Conservation (phyloP, 2,329 filamentous ascomycete genomes). For the Leptographium lundbergii region DNA sequence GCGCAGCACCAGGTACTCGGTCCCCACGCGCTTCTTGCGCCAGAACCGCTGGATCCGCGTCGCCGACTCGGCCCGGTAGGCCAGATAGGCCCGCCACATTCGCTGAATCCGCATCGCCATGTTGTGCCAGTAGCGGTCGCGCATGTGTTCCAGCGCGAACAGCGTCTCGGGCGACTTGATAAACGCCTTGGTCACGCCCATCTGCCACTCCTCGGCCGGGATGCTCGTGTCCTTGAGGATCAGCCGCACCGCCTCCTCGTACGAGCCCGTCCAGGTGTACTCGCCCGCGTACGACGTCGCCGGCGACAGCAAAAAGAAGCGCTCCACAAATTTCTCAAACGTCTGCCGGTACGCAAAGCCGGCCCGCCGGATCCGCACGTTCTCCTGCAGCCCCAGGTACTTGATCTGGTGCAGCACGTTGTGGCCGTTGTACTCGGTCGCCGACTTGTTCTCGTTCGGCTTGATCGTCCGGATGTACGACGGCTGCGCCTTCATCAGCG, state of each 20-base stretch:
- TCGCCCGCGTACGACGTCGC: constrained; percentile 94
- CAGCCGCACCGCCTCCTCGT: constrained; percentile 75
- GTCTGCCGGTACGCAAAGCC: constrained; percentile 95
- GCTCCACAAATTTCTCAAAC: constrained; percentile 95
- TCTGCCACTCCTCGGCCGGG: constrained; percentile 87
- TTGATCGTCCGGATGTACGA: constrained; percentile 99
- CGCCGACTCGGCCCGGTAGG: constrained; percentile 84
- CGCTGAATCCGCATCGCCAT: constrained; percentile 97
- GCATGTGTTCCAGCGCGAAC: constrained; percentile 94
- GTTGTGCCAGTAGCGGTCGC: constrained; percentile 97
- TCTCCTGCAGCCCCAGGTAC: constrained; percentile 97
- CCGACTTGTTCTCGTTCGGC: constrained; percentile 97
- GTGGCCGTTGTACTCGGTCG: constrained; percentile 76
- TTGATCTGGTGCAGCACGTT: constrained; percentile 98
- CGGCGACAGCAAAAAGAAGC: constrained; percentile 89
- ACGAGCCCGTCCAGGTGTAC: constrained; percentile 88
- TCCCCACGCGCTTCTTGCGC: constrained; percentile 82
- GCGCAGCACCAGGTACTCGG: constrained; percentile 77
- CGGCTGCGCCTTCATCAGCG: constrained; percentile 91
- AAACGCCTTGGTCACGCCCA: constrained; percentile 93
- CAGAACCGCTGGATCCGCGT: constrained; percentile 92
- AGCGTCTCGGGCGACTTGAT: constrained; percentile 97
- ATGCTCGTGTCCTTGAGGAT: constrained; percentile 96
- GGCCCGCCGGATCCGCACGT: constrained; percentile 90
- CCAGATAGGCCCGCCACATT: constrained; percentile 91